Percentiles rank a stretch among this genome's conserved stretches.
phyloP scores from a whole-genome alignment of 768 basidiomycete genomes.

The Serendipita vermifera region DNA sequence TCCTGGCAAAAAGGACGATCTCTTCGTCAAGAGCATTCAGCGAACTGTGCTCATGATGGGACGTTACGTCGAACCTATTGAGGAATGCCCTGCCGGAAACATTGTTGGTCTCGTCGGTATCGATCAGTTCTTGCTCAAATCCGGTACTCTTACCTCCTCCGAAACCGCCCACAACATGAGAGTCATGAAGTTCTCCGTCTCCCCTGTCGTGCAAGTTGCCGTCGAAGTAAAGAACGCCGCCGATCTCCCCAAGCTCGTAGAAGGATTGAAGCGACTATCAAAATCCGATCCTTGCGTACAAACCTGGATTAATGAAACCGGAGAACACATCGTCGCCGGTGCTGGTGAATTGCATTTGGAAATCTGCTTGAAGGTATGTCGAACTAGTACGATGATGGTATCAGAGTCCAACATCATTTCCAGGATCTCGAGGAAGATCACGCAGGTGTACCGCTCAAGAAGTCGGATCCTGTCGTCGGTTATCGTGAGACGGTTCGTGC shows the following conservation, averaged over 20 bases:
- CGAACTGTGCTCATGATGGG: slow-evolving; percentile 99
- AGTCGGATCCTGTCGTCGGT: slow-evolving; percentile 93
- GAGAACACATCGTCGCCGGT: slow-evolving; percentile 98
- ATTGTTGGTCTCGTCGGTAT: slow-evolving; percentile 98
- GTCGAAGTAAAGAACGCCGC: slow-evolving; percentile 99
- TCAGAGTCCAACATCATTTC: neutral
- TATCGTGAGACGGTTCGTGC: slow-evolving; percentile 96
- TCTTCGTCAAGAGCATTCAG: slow-evolving; percentile 96
- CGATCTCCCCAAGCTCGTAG: slow-evolving; percentile 98
- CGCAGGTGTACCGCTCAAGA: slow-evolving; percentile 97
- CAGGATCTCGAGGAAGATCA: slow-evolving; percentile 99
- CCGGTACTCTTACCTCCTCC: slow-evolving; percentile 90
- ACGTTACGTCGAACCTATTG: slow-evolving; percentile 94
- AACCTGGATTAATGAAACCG: slow-evolving; percentile 79
- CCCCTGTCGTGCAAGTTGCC: slow-evolving; percentile 96
- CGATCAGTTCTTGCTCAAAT: slow-evolving; percentile 99
- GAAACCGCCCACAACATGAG: slow-evolving; percentile 99
- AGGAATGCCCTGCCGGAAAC: slow-evolving; percentile 98
- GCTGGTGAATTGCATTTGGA: slow-evolving; percentile 99
- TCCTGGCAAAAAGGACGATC: slow-evolving; percentile 96
- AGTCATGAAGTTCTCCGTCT: slow-evolving; percentile 99
- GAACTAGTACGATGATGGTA: neutral
- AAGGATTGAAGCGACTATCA: slow-evolving; percentile 99
- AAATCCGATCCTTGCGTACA: slow-evolving; percentile 99
- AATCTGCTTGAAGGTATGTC: slow-evolving; percentile 87